Conservation (phyloP, 805 yeast genomes). For the Lachancea quebecensis region DNA sequence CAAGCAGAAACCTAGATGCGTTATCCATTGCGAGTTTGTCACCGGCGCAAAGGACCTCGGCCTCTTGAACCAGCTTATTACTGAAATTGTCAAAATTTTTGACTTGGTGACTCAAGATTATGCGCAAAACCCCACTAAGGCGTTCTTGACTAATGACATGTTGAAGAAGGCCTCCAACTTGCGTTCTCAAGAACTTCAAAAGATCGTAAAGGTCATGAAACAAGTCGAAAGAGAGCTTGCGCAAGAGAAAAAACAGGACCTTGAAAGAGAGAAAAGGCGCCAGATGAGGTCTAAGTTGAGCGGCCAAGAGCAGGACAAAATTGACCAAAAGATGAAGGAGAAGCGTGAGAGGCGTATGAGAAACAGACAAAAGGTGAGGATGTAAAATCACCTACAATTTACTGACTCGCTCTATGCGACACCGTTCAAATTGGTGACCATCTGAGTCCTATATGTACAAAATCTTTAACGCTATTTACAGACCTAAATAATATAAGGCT, state of each 20-base stretch:
- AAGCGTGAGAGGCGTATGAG: constrained; percentile 71
- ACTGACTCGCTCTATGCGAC: background rate
- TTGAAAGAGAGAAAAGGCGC: constrained; percentile 58
- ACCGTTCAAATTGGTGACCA: no score
- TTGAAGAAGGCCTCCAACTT: constrained; percentile 67
- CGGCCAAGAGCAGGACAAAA: constrained; percentile 73
- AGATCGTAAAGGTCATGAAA: constrained; percentile 64
- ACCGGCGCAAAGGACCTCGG: constrained; percentile 43
- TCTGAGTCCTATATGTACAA: background rate
- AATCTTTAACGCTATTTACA: background rate
- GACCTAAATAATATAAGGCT: background rate
- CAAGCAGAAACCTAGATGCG: constrained; percentile 40
- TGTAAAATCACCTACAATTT: constrained; percentile 11
- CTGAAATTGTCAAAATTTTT: constrained; percentile 50
- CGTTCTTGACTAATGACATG: constrained; percentile 65
- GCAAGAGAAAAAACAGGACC: constrained; percentile 64
- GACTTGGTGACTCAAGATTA: constrained; percentile 44
- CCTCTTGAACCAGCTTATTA: constrained; percentile 43
- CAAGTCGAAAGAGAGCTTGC: constrained; percentile 58
- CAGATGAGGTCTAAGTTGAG: constrained; percentile 43
- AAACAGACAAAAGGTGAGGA: constrained; percentile 51
- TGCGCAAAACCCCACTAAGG: constrained; percentile 35
- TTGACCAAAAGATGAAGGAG: constrained; percentile 71
- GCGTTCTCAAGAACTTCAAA: constrained; percentile 67
- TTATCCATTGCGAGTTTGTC: constrained; percentile 50